These are phyloP conservation scores for Phytophthora ramorum DNA, from an alignment of 352 stramenopile species.

Conservation along the genomic window DNA sequence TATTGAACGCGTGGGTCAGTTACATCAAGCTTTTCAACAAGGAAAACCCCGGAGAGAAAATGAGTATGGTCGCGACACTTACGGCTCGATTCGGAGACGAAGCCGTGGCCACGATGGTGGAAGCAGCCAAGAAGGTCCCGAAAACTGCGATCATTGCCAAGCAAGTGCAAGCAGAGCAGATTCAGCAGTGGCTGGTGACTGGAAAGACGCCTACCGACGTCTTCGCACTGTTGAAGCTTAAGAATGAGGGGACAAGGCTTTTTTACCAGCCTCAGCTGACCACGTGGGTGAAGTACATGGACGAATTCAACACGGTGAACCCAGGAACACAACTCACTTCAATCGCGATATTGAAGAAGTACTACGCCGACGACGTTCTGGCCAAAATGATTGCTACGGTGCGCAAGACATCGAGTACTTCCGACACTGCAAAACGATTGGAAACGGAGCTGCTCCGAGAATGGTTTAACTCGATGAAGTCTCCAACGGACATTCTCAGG, in stretches of 20 bases:
- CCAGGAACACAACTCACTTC: not conserved
- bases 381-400: not conserved
- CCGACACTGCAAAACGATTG: conserved; percentile 11
- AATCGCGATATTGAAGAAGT: not conserved
- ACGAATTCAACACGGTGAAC: conserved; percentile 12
- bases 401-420: not conserved
- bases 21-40: conserved; percentile 30
- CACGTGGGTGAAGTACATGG: conserved; percentile 18
- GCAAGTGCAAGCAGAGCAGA: conserved; percentile 7
- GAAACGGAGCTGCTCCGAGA: conserved; percentile 12
- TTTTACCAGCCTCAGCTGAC: conserved; percentile 18
- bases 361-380: not conserved
- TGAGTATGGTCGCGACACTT: conserved; percentile 12
- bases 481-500: conserved; percentile 4
- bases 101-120: conserved; percentile 16
- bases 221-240: conserved; percentile 16
- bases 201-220: conserved; percentile 9
- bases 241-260: conserved; percentile 3
- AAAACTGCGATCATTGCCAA: conserved; percentile 1
- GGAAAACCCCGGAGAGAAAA: conserved; percentile 12
- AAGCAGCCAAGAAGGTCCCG: conserved; percentile 16
- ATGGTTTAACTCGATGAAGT: conserved; percentile 21
- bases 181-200: conserved; percentile 2
- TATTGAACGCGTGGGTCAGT: conserved; percentile 10
- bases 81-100: conserved; percentile 22